phyloP scores from a whole-genome alignment of 441 rosid species.

The Melastoma candidum region DNA sequence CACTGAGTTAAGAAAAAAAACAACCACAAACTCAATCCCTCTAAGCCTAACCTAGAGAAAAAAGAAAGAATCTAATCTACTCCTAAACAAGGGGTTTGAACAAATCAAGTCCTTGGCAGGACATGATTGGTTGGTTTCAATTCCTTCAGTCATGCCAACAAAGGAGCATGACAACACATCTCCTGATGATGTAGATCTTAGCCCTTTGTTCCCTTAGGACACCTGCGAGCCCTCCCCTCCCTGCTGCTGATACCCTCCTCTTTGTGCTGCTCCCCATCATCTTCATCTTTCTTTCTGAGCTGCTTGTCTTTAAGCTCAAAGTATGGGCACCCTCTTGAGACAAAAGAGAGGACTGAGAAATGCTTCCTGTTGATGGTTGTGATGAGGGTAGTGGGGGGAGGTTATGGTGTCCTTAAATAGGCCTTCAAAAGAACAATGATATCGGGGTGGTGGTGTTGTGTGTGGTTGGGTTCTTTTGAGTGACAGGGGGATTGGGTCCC shows the following conservation, averaged over 20 bases:
- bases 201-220: slow-evolving; percentile 82
- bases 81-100: neutral
- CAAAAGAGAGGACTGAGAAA: too few relatives aligned
- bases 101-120: slow-evolving; percentile 4
- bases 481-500: too few relatives aligned
- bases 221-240: slow-evolving; percentile 59
- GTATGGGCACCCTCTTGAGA: neutral
- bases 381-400: too few relatives aligned
- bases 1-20: too few relatives aligned
- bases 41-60: too few relatives aligned
- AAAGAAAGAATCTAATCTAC: too few relatives aligned
- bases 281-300: slow-evolving; percentile 34
- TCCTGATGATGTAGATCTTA: slow-evolving; percentile 74
- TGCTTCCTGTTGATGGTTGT: too few relatives aligned
- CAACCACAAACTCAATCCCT: too few relatives aligned
- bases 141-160: slow-evolving; percentile 72
- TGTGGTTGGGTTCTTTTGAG: too few relatives aligned
- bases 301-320: neutral
- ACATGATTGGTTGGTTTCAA: neutral
- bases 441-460: too few relatives aligned
- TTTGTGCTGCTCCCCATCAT: slow-evolving; percentile 37
- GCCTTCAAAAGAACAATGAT: too few relatives aligned
- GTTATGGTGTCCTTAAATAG: too few relatives aligned
- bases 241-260: slow-evolving; percentile 51
- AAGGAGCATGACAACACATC: slow-evolving; percentile 94